Evolutionary conservation across 208 protist species (phyloP), one percentile per base, ranked within the genome.

Genomic region (Wallacemonas collosoma): DNA sequence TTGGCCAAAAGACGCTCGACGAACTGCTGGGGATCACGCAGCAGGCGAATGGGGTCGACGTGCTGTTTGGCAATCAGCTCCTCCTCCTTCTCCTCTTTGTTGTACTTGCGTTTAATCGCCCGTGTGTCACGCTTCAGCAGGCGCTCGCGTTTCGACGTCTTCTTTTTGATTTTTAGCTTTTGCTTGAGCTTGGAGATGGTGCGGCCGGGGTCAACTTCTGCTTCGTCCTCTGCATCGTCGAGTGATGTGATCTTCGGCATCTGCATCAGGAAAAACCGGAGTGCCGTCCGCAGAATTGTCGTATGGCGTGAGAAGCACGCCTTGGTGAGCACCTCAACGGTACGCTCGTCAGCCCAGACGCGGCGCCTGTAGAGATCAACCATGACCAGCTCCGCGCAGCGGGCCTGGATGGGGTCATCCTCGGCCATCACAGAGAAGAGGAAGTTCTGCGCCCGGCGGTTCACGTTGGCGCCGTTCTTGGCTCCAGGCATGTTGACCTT

Each of bases 291-390:
- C 2, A 98, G 67, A 68, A 99, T 97, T 7, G 98, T 86, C 0
- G 87, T 93, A 73, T 97, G 89, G 26, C 86, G 81, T 8, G 95
- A 98, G 75, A 99, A 98, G 75, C 95, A 97, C 36, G 94, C 98
- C 63, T 89, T 88, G 26, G 91, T 95, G 47, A 99, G 91, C 17
- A 99, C 97, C 85, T 99, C 98, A 7, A 99, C 98, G 15, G 85
- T 98, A 17, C 93, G 87, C 79, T 97, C 89, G 74, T 95, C 87
- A 54, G 81, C 89, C 97, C 97, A 99, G 40, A 99, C 90, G 35
- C 96, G 86, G 47, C 97, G 93, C n/a, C 94, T 88, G 86, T 99
- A 99, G 35, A 99, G 88, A 68, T 99, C 95, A 67, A 99, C 98
- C 93, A 99, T 98, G 36, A 99, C 94, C 64, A 98, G 90, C 53